Evolutionary conservation across 2,329 filamentous ascomycete species (phyloP).

Genomic region (Dactylellina sp.): DNA sequence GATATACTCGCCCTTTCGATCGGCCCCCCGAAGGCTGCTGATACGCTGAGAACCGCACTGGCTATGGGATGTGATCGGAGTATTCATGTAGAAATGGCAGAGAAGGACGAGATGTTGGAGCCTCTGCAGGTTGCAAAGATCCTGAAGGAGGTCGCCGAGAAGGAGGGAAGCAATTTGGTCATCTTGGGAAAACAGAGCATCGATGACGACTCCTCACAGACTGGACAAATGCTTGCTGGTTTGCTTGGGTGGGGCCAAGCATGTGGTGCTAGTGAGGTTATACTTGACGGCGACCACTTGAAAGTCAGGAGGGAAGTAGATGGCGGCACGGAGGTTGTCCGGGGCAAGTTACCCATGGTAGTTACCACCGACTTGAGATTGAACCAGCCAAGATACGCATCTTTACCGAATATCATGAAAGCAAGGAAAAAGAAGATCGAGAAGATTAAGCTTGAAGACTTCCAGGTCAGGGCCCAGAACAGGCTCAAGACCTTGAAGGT

Average conservation of each 20-base stretch:
- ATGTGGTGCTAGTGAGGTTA: slow-evolving; percentile 88
- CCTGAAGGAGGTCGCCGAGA: slow-evolving; percentile 80
- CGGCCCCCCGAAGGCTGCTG: slow-evolving; percentile 85
- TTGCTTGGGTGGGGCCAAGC: slow-evolving; percentile 93
- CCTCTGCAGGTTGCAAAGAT: slow-evolving; percentile 93
- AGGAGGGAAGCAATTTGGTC: slow-evolving; percentile 89
- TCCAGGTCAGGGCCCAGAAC: slow-evolving; percentile 78
- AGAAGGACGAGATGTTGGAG: slow-evolving; percentile 76
- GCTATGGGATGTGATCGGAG: slow-evolving; percentile 96
- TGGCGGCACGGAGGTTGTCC: slow-evolving; percentile 90
- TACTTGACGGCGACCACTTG: slow-evolving; percentile 76
- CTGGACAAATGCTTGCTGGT: slow-evolving; percentile 96
- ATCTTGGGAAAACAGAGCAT: slow-evolving; percentile 98
- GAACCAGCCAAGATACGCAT: slow-evolving; percentile 95
- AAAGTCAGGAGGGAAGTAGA: slow-evolving; percentile 92
- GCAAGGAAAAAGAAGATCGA: slow-evolving; percentile 99
- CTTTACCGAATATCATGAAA: slow-evolving; percentile 99
- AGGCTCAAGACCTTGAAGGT: slow-evolving; percentile 92
- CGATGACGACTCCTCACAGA: slow-evolving; percentile 95
- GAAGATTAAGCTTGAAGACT: slow-evolving; percentile 87
- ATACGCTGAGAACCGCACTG: slow-evolving; percentile 94
- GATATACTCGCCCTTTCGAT: slow-evolving; percentile 92
- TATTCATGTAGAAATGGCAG: slow-evolving; percentile 85
- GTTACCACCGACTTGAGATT: slow-evolving; percentile 94
- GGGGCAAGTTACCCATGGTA: slow-evolving; percentile 86